phyloP scores from a whole-genome alignment of 2,329 filamentous ascomycete genomes.

The Alternaria ethzedia region DNA sequence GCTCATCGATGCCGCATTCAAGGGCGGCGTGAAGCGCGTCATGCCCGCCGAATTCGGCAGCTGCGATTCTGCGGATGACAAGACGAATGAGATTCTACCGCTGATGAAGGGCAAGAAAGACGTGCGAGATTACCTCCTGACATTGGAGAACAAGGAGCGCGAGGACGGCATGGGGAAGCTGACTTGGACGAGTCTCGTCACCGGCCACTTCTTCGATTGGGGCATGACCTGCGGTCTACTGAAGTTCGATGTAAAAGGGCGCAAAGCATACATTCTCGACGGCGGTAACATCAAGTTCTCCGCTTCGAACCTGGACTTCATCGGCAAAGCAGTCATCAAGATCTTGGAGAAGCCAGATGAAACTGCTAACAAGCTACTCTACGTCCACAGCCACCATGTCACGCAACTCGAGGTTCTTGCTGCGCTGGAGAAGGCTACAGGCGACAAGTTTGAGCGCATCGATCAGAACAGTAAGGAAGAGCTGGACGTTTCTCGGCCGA shows the following conservation, averaged over 20 bases:
- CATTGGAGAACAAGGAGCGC: slow-evolving; percentile 53
- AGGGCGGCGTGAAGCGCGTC: slow-evolving; percentile 65
- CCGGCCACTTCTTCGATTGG: slow-evolving; percentile 69
- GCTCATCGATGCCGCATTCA: slow-evolving; percentile 65
- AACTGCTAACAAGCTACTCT: slow-evolving; percentile 65
- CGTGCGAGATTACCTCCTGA: slow-evolving; percentile 53
- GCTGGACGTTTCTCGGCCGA: slow-evolving; percentile 32
- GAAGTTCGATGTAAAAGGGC: slow-evolving; percentile 59
- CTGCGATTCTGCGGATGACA: slow-evolving; percentile 51
- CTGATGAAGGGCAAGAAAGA: slow-evolving; percentile 60
- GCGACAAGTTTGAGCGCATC: slow-evolving; percentile 58
- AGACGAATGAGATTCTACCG: slow-evolving; percentile 55
- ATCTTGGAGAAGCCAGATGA: slow-evolving; percentile 54
- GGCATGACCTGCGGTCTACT: slow-evolving; percentile 57
- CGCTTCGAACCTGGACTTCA: slow-evolving; percentile 58
- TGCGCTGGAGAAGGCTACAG: slow-evolving; percentile 61
- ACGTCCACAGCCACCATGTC: slow-evolving; percentile 63
- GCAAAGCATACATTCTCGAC: slow-evolving; percentile 63
- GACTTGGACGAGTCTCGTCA: slow-evolving; percentile 67
- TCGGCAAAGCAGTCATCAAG: slow-evolving; percentile 61
- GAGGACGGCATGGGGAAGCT: slow-evolving; percentile 47
- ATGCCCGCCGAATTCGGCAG: slow-evolving; percentile 67
- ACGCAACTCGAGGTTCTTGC: slow-evolving; percentile 66
- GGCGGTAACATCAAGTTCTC: slow-evolving; percentile 63
- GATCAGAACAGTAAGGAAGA: slow-evolving; percentile 45